Conservation (phyloP, 2,329 filamentous ascomycete species). For the Calonectria honghensis region DNA sequence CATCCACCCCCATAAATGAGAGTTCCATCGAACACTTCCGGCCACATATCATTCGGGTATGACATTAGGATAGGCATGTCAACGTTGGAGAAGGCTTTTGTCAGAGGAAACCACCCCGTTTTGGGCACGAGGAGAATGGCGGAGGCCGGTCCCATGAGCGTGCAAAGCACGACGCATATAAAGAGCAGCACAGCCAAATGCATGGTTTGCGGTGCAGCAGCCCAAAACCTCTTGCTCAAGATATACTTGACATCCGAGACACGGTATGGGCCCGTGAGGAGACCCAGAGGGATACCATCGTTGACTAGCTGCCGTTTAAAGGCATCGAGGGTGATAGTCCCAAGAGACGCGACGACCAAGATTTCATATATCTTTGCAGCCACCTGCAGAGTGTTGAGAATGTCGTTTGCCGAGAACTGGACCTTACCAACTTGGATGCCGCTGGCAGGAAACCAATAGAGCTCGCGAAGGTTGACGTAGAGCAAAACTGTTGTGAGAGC, state of each 20-base stretch:
- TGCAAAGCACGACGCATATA: constrained; percentile 8
- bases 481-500: background rate
- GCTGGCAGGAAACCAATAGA: constrained; percentile 20
- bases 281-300: constrained; percentile 5
- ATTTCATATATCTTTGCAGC: constrained; percentile 25
- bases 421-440: background rate
- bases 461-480: background rate
- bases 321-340: constrained; percentile 17
- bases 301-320: constrained; percentile 6
- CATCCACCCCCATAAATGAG: background rate
- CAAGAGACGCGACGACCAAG: constrained; percentile 15
- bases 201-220: background rate
- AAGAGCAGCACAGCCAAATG: background rate
- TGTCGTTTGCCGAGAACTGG: background rate
- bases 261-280: constrained; percentile 15
- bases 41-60: background rate
- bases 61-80: constrained; percentile 13
- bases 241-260: constrained; percentile 18
- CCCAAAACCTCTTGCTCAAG: background rate
- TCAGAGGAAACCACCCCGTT: constrained; percentile 19
- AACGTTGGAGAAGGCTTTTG: constrained; percentile 5
- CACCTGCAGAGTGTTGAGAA: constrained; percentile 24
- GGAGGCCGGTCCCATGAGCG: constrained; percentile 29
- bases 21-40: background rate
- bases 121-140: constrained; percentile 32